Evolutionary conservation across 2,329 filamentous ascomycete species (phyloP).

Genomic region (Paracoccidioides brasiliensis): DNA sequence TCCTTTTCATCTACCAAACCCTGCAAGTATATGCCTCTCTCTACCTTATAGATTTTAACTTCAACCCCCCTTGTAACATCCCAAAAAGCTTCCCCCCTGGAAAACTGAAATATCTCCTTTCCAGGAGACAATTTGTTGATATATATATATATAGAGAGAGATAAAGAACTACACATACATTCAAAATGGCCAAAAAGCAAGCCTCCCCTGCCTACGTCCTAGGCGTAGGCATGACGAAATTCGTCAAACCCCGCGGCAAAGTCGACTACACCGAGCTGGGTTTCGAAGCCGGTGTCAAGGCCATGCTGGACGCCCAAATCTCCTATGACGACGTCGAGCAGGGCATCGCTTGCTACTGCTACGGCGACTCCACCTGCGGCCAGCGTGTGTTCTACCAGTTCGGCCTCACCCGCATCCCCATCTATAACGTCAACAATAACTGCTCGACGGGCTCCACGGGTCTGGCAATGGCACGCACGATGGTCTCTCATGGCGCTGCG

Average conservation of each 20-base stretch:
- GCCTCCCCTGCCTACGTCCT: conserved; percentile 64
- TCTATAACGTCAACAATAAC: conserved; percentile 99
- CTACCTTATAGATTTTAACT: too few relatives aligned
- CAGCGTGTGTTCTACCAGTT: conserved; percentile 98
- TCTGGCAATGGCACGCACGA: conserved; percentile 65
- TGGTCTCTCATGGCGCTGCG: conserved; percentile 66
- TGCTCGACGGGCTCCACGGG: conserved; percentile 93
- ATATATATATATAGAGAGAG: neutral
- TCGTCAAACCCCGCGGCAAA: conserved; percentile 91
- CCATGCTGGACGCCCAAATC: conserved; percentile 63
- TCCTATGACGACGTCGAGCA: conserved; percentile 95
- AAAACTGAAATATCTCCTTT: too few relatives aligned
- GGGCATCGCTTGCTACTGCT: conserved; percentile 95
- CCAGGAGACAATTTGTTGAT: too few relatives aligned
- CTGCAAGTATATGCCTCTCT: too few relatives aligned
- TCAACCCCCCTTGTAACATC: too few relatives aligned
- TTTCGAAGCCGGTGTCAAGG: conserved; percentile 83
- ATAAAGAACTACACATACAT: conserved; percentile 23
- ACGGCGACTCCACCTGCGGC: conserved; percentile 86
- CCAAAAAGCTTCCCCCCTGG: too few relatives aligned
- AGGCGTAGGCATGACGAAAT: conserved; percentile 97
- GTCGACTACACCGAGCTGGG: conserved; percentile 91
- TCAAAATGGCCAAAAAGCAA: conserved; percentile 39
- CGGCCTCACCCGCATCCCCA: conserved; percentile 89
- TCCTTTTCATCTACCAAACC: too few relatives aligned